Evolutionary conservation across 495 filamentous ascomycete species (phyloP), one percentile per base, ranked within the genome.

Genomic region (Glutinoglossum americanum): DNA sequence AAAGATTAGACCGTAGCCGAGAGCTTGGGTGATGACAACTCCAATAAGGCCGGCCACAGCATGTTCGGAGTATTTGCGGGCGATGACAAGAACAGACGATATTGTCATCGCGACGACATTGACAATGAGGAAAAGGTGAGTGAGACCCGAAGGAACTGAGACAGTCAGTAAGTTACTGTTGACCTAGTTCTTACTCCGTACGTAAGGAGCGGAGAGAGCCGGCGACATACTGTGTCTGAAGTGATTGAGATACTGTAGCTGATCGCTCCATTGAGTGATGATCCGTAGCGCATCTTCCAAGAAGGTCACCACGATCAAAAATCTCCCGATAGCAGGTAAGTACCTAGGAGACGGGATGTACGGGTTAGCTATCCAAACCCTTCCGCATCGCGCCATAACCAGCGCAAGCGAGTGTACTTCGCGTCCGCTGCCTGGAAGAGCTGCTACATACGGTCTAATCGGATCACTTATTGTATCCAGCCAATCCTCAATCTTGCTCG

Each of bases 221-320:
- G 49, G 17, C 21, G 55, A 33, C 73, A 65, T 82, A 98, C 92
- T 96, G 68, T 87, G 81, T 64, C 93, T 78, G 73, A 93, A 96
- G 64, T 94, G 87, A 66, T 84, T 81, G 51, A 98, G 81, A 66
- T 96, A 98, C 28, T 84, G 70, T 33, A 98, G 80, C 75, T 98
- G 92, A 70, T 97, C 92, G 68, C 66, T 81, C 92, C 92, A 98
- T 82, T 98, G 92, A 61, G 93, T 97, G 65, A 97, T 74, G 67
- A 98, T 98, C 68, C 92, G 80, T 44, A 98, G 72, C 33, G 89
- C 86, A 73, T 98, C 92, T 72, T 98, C 92, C 60, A 98, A 76
- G 74, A 98, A 98, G 61, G 92, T 98, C 58, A 96, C 92, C 30
- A 98, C 92, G 63, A 98, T 98, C 62, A 98, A 73, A 71, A 97